Evolutionary conservation across 23 red algal species (phyloP).

Genomic region (Chondrus crispus): DNA sequence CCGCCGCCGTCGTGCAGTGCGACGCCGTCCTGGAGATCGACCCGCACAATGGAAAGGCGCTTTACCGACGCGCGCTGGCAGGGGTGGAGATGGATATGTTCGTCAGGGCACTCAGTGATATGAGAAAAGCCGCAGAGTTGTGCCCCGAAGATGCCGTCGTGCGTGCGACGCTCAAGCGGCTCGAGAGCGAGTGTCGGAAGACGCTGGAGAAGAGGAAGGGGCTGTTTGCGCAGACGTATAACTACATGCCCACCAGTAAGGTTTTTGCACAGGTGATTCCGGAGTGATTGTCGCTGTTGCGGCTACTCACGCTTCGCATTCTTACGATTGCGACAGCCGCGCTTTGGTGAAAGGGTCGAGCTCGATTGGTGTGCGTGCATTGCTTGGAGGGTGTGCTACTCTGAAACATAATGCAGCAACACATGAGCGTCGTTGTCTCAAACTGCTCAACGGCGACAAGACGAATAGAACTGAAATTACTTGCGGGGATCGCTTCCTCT

Average conservation of each 20-base stretch:
- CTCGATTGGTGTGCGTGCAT: too few relatives aligned
- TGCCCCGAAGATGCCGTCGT: conserved; percentile 17
- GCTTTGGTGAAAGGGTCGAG: too few relatives aligned
- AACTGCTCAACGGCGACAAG: too few relatives aligned
- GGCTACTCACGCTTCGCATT: too few relatives aligned
- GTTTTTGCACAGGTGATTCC: conserved; percentile 12
- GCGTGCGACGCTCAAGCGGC: not conserved
- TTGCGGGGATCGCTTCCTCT: too few relatives aligned
- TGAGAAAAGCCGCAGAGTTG: not conserved
- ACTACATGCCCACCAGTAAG: not conserved
- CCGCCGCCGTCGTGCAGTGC: not conserved
- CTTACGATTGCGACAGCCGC: too few relatives aligned
- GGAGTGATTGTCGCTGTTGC: not conserved
- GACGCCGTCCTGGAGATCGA: conserved; percentile 13
- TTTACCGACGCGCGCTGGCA: conserved; percentile 34
- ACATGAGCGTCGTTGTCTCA: too few relatives aligned
- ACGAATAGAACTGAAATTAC: too few relatives aligned
- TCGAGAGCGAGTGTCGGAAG: not conserved
- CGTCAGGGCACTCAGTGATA: conserved; percentile 15
- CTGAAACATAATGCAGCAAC: too few relatives aligned
- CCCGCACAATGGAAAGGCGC: not conserved
- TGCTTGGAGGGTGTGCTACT: too few relatives aligned
- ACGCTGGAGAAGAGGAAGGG: conserved; percentile 4
- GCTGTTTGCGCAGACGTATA: conserved; percentile 51
- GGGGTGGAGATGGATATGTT: not conserved